Evolutionary conservation across 208 protist genomes (phyloP).

Genomic region (Vickermania ingenoplastis): DNA sequence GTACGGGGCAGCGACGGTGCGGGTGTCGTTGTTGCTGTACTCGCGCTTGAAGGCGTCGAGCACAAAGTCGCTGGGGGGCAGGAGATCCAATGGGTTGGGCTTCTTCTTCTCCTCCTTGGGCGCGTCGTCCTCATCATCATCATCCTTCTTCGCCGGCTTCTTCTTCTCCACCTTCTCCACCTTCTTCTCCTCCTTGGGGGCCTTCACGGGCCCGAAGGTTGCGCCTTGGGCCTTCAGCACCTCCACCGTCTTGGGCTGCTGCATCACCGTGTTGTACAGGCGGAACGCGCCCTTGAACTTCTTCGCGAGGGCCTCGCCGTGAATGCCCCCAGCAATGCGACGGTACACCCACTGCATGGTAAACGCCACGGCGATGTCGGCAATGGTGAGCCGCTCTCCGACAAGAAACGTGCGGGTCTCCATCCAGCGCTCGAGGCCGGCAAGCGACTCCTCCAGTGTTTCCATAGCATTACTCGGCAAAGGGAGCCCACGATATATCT

Average conservation of each 20-base stretch:
- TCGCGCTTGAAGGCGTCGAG: slow-evolving; percentile 69
- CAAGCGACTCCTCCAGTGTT: slow-evolving; percentile 11
- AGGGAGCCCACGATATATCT: slow-evolving; percentile 10
- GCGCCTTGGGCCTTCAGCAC: slow-evolving; percentile 39
- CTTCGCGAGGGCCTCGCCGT: slow-evolving; percentile 38
- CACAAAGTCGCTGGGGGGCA: slow-evolving; percentile 56
- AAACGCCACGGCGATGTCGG: slow-evolving; percentile 68
- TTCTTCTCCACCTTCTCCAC: no score
- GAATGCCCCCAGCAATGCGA: slow-evolving; percentile 13
- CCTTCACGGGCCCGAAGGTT: slow-evolving; percentile 28
- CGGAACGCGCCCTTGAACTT: slow-evolving; percentile 56
- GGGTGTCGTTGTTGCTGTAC: slow-evolving; percentile 73
- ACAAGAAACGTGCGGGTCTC: slow-evolving; percentile 80
- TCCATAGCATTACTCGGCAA: slow-evolving; percentile 3
- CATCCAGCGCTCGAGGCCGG: slow-evolving; percentile 58
- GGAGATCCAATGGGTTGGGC: slow-evolving; percentile 51
- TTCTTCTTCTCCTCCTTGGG: slow-evolving; percentile 52
- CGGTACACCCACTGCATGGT: slow-evolving; percentile 48
- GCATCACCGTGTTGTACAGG: slow-evolving; percentile 73
- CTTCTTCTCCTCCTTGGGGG: slow-evolving; percentile 25
- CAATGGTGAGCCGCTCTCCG: slow-evolving; percentile 70
- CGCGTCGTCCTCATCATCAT: slow-evolving; percentile 36
- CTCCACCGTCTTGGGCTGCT: slow-evolving; percentile 57
- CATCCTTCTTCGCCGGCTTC: no score
- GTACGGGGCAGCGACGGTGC: slow-evolving; percentile 54